Evolutionary conservation across 352 stramenopile species (phyloP), one percentile per base, ranked within the genome.

Genomic region (Pythium plurisporium): DNA sequence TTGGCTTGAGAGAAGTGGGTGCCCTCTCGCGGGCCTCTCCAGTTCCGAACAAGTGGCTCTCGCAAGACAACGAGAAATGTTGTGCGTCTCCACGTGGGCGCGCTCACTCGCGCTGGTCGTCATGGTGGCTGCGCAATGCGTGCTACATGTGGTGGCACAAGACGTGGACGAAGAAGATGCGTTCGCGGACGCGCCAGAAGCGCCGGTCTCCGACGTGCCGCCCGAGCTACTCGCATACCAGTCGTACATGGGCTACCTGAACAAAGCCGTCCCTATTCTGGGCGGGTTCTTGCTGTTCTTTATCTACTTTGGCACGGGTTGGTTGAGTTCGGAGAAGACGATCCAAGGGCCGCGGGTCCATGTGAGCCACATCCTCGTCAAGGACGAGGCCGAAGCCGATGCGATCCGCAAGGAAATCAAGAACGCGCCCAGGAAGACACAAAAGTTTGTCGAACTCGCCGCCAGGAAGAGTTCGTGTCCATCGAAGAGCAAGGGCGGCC

Each of bases 311-410:
- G 45, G 51, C 36, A 55, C 56, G 43, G 52, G 46, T 14, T 36
- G 20, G 19, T 17, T 55, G 17, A 46, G 62, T 22, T 52, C 36
- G 10, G 42, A 54, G 23, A 59, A 58, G 40, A 49, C 27, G 4
- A 62, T 62, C 22, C 29, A 59, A 29, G 72, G 74, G 14, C 70
- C 57, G 8, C 73, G 70, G 27, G 73, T 83, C 14, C 79, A 71
- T 45, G 78, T 79, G 11, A 77, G 66, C 50, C 78, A 89, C 55
- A 86, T 89, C 46, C 62, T 89, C 22, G 73, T 89, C 15, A 73
- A 83, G 40, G 72, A 73, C 4, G 76, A 89, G 55, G 47, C 36
- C 5, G 68, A 82, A 26, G 75, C 77, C 17, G 74, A 86, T 40
- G 69, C 75, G 53, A 46, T 86, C 22, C 76, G 79, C 40, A 68